A percentile compares a stretch with the other conserved stretches of the same genome.
phyloP scores from a whole-genome alignment of 345 rosid species.

The Gossypium australe region DNA sequence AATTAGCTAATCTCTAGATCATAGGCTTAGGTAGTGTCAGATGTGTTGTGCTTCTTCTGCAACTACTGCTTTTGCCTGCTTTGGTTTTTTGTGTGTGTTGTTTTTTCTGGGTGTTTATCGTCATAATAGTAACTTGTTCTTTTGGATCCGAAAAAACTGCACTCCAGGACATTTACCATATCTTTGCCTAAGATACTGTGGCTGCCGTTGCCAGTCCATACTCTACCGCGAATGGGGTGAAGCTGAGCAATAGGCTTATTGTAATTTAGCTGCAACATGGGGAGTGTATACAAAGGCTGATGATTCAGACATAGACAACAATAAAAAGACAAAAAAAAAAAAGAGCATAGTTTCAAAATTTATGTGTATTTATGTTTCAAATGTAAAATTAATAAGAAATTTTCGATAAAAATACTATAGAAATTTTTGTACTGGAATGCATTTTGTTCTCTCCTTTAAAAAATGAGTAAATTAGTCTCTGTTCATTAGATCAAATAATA shows the following conservation, averaged over 20 bases:
- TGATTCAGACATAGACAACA: no score
- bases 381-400: no score
- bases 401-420: no score
- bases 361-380: no score
- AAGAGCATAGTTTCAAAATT: no score
- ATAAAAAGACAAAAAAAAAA: no score
- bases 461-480: fast-evolving
- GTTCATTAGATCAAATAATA: no score
- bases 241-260: neutral
- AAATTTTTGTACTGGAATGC: no score
- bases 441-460: no score
- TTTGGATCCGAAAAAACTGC: neutral
- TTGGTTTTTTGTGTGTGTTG: neutral
- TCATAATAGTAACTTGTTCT: neutral
- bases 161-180: neutral
- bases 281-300: no score
- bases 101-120: neutral
- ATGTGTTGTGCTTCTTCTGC: neutral
- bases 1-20: neutral
- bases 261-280: neutral
- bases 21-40: neutral
- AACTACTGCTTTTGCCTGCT: neutral
- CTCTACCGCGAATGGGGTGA: neutral
- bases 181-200: neutral
- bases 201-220: no score